These are phyloP conservation scores for Raphanus sativus DNA, from an alignment of 345 rosid genomes.

Conservation along the genomic window DNA sequence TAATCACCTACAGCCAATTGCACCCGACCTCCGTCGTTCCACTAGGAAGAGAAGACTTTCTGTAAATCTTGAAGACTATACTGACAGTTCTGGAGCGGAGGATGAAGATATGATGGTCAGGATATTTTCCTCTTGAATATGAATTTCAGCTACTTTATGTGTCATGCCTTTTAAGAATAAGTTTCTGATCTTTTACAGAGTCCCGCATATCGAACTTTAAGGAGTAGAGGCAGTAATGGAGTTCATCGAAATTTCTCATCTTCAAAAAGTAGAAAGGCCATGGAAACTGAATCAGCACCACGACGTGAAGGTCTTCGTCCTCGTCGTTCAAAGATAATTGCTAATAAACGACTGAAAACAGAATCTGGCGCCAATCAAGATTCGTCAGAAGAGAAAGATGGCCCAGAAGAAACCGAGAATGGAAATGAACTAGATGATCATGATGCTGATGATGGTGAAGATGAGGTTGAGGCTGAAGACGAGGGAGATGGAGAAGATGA, in stretches of 20 bases:
- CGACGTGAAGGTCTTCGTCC: constrained; percentile 99
- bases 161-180: constrained; percentile 17
- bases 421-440: constrained; percentile 73
- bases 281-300: constrained; percentile 59
- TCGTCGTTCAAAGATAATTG: constrained; percentile 64
- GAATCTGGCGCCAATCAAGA: constrained; percentile 73
- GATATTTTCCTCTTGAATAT: constrained; percentile 17
- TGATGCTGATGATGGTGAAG: constrained; percentile 62
- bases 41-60: constrained; percentile 86
- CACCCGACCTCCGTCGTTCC: constrained; percentile 92
- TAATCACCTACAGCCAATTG: constrained; percentile 54
- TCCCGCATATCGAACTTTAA: constrained; percentile 54
- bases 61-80: constrained; percentile 77
- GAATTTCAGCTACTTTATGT: constrained; percentile 11
- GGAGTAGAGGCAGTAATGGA: constrained; percentile 59
- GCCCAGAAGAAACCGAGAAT: constrained; percentile 78
- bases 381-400: constrained; percentile 74
- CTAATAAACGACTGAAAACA: constrained; percentile 50
- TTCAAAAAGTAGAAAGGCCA: constrained; percentile 55
- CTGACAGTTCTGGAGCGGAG: constrained; percentile 91
- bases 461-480: constrained; percentile 77
- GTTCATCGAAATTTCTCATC: constrained; percentile 58
- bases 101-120: constrained; percentile 95
- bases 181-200: constrained; percentile 50
- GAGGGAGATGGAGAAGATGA: constrained; percentile 75